phyloP scores from a whole-genome alignment of 352 stramenopile genomes.

The Phytophthora melonis region DNA sequence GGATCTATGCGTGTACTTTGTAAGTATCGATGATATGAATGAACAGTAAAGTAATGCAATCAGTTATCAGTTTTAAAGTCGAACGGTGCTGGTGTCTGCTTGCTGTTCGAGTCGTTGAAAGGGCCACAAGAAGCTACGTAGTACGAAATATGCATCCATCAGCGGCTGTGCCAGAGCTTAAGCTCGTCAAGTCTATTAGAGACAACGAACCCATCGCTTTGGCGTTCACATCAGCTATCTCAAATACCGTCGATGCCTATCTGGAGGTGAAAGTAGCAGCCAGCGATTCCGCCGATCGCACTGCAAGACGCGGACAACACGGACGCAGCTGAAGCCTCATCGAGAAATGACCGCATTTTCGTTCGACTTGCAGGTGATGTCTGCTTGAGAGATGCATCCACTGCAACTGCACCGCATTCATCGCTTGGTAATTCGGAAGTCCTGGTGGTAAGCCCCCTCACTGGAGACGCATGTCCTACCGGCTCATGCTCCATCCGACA shows the following conservation, averaged over 20 bases:
- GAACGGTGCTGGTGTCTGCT: background rate
- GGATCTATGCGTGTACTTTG: background rate
- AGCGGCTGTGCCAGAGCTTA: no score
- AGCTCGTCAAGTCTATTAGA: no score
- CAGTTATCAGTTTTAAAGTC: background rate
- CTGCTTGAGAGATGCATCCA: conserved; percentile 30
- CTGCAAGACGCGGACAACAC: conserved; percentile 14
- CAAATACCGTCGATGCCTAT: conserved; percentile 4
- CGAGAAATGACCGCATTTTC: conserved; percentile 29
- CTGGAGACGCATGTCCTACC: conserved; percentile 18
- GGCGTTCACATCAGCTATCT: conserved; percentile 27
- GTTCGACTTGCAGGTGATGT: conserved; percentile 21
- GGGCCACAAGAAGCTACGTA: no score
- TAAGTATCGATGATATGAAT: background rate
- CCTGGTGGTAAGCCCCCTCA: conserved; percentile 21
- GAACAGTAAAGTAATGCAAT: background rate
- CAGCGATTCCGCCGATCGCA: conserved; percentile 9
- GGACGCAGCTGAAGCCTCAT: conserved; percentile 9
- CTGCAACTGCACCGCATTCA: background rate
- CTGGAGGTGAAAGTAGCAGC: conserved; percentile 19
- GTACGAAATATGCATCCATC: no score
- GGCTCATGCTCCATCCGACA: background rate
- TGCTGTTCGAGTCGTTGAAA: no score
- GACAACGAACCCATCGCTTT: conserved; percentile 17
- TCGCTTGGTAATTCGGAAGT: background rate